Conservation (phyloP, 208 protist genomes). For the Crithidia brevicula region DNA sequence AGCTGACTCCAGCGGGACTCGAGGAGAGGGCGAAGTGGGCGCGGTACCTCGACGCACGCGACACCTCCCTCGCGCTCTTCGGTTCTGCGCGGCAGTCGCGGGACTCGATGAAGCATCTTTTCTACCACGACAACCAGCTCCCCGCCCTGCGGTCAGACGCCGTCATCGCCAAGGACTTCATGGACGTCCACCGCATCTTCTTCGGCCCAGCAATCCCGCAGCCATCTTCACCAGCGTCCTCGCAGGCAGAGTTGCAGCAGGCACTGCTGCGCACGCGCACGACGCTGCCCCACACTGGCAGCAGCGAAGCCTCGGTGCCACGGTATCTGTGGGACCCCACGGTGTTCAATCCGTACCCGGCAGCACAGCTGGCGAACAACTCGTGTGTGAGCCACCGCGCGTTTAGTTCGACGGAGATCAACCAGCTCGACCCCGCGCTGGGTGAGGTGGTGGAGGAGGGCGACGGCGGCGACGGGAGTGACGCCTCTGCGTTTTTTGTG, state of each 20-base stretch:
- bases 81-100: slow-evolving; percentile 80
- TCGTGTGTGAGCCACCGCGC: not conserved
- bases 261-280: slow-evolving; percentile 50
- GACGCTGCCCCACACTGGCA: slow-evolving; percentile 70
- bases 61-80: slow-evolving; percentile 87
- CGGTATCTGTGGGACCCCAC: slow-evolving; percentile 76
- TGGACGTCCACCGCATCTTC: slow-evolving; percentile 60
- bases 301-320: slow-evolving; percentile 53
- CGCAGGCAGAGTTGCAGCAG: slow-evolving; percentile 26
- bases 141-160: slow-evolving; percentile 64
- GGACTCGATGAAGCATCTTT: slow-evolving; percentile 88
- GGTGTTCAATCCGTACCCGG: slow-evolving; percentile 86
- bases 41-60: slow-evolving; percentile 83
- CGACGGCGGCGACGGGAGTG: slow-evolving; percentile 14
- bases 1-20: slow-evolving; percentile 70
- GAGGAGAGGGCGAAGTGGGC: slow-evolving; percentile 82
- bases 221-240: slow-evolving; percentile 4
- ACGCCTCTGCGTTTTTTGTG: slow-evolving; percentile 73
- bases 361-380: slow-evolving; percentile 25
- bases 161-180: slow-evolving; percentile 73
- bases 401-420: slow-evolving; percentile 14
- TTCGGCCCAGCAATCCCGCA: slow-evolving; percentile 27
- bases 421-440: slow-evolving; percentile 18
- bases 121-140: slow-evolving; percentile 80
- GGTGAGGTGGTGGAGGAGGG: slow-evolving; percentile 8